Evolutionary conservation across 1,139 yeast genomes (phyloP).

Genomic region (Tardiomyces blankii): DNA sequence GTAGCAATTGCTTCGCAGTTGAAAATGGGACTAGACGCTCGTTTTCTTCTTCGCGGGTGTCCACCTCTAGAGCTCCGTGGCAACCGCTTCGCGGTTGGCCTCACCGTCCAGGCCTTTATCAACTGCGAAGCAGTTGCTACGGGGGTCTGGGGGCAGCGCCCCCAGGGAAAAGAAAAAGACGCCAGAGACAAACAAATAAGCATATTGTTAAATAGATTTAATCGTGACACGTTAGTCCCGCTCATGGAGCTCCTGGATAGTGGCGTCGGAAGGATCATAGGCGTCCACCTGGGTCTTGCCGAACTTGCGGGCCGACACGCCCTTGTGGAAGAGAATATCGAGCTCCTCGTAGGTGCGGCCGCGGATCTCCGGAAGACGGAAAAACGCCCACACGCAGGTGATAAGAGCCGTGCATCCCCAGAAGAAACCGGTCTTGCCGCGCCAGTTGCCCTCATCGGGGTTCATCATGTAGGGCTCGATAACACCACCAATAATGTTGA

Average conservation of each 20-base stretch:
- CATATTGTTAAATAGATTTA: too few species aligned
- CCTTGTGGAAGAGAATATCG: slow-evolving; percentile 29
- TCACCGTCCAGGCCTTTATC: too few species aligned
- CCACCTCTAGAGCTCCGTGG: too few species aligned
- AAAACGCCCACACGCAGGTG: slow-evolving; percentile 27
- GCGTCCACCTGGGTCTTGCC: neutral
- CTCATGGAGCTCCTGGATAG: neutral
- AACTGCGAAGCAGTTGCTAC: too few species aligned
- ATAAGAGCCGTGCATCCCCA: slow-evolving; percentile 35
- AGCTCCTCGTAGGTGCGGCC: slow-evolving; percentile 31
- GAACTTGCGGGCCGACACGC: neutral
- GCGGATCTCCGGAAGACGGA: slow-evolving; percentile 35
- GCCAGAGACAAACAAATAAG: too few species aligned
- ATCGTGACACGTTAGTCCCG: too few species aligned
- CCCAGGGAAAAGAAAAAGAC: too few species aligned
- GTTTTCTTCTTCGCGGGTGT: too few species aligned
- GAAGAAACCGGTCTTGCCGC: slow-evolving; percentile 49
- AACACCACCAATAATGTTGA: slow-evolving; percentile 35
- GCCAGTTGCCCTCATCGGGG: slow-evolving; percentile 45
- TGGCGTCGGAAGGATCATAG: neutral
- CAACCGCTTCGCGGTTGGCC: too few species aligned
- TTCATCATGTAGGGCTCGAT: slow-evolving; percentile 50
- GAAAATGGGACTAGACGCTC: too few species aligned
- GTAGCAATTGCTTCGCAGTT: too few species aligned
- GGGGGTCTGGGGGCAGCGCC: too few species aligned